Evolutionary conservation across 2,329 filamentous ascomycete species (phyloP).

Genomic region (Monilinia polystroma): DNA sequence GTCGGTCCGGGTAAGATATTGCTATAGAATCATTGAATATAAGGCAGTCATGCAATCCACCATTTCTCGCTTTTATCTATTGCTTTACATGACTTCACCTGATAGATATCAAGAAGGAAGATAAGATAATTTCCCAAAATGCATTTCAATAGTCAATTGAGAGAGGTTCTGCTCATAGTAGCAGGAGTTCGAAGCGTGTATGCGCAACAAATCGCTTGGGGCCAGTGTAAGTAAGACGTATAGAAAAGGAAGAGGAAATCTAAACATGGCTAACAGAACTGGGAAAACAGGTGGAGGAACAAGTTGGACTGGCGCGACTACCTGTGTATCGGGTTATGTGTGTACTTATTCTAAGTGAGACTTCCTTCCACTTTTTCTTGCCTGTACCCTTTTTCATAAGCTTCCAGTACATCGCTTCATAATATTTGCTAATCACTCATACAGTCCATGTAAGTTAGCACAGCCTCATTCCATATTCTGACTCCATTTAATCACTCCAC

Average conservation of each 20-base stretch:
- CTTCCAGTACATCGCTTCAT: neutral
- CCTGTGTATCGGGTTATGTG: slow-evolving; percentile 34
- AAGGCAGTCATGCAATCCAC: neutral
- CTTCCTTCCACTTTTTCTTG: neutral
- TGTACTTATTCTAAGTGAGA: slow-evolving; percentile 37
- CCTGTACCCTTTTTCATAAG: neutral
- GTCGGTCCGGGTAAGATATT: slow-evolving; percentile 8
- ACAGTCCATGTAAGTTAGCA: slow-evolving; percentile 34
- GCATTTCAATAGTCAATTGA: neutral
- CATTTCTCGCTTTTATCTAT: neutral
- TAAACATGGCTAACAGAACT: neutral
- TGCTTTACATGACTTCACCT: neutral
- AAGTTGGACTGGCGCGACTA: slow-evolving; percentile 33
- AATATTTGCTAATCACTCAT: neutral
- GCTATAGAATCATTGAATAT: slow-evolving; percentile 38
- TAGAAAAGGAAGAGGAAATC: neutral
- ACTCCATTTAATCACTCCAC: neutral
- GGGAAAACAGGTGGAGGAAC: slow-evolving; percentile 32
- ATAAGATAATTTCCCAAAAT: neutral
- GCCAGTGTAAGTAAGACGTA: slow-evolving; percentile 3
- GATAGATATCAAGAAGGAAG: neutral
- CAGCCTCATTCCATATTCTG: slow-evolving; percentile 3
- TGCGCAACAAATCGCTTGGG: slow-evolving; percentile 32
- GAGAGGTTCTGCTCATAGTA: slow-evolving; percentile 11
- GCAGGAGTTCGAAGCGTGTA: slow-evolving; percentile 19